Conservation (phyloP, 495 filamentous ascomycete species). For the Poronia punctata region DNA sequence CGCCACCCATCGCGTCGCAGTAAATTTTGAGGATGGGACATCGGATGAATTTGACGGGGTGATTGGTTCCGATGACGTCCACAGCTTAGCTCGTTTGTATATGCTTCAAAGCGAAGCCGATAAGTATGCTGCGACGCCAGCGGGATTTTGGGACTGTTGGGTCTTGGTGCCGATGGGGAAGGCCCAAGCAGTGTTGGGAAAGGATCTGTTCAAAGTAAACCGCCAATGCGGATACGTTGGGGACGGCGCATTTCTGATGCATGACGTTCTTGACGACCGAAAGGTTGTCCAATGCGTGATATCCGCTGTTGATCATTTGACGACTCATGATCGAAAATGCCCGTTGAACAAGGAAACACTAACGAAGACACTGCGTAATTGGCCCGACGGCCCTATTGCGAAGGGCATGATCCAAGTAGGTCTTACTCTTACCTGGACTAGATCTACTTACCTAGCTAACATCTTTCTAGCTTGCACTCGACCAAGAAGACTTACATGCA, state of each 20-base stretch:
- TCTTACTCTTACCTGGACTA: background rate
- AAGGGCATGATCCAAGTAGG: slow-evolving; percentile 14
- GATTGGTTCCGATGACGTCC: slow-evolving; percentile 8
- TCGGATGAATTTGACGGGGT: background rate
- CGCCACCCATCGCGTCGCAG: background rate
- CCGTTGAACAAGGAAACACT: slow-evolving; percentile 4
- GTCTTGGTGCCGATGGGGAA: background rate
- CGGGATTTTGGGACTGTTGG: slow-evolving; percentile 1
- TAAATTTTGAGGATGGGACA: slow-evolving; percentile 2
- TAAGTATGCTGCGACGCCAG: slow-evolving; percentile 2
- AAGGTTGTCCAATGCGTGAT: slow-evolving; percentile 11
- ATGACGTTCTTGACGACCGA: slow-evolving; percentile 2
- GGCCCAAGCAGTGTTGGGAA: background rate
- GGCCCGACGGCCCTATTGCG: slow-evolving; percentile 9
- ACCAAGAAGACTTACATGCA: slow-evolving; percentile 2
- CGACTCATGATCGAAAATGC: slow-evolving; percentile 5
- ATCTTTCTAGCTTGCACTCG: slow-evolving; percentile 7
- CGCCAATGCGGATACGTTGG: slow-evolving; percentile 6
- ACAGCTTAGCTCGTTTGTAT: background rate
- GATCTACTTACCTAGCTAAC: background rate
- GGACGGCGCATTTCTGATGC: slow-evolving; percentile 7
- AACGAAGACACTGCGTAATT: background rate
- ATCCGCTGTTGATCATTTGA: slow-evolving; percentile 2
- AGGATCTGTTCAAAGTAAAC: background rate
- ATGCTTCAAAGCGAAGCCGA: background rate